phyloP scores from a whole-genome alignment of 2,329 filamentous ascomycete species.

The Mycocentrospora acerina region DNA sequence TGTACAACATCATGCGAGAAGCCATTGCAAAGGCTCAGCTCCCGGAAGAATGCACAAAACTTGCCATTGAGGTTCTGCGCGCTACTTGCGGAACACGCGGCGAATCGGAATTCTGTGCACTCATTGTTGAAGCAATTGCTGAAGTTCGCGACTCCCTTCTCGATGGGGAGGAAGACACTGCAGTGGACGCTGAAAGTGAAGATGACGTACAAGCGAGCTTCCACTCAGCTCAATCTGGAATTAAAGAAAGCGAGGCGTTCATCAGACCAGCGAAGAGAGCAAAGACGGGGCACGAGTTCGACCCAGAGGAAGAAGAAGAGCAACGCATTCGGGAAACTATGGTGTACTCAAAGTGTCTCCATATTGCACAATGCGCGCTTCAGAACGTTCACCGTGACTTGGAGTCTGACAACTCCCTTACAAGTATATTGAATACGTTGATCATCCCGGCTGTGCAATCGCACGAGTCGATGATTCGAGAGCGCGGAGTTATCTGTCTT shows the following conservation, averaged over 20 bases:
- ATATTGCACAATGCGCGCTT: conserved; percentile 97
- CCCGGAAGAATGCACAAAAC: conserved; percentile 88
- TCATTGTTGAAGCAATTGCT: conserved; percentile 89
- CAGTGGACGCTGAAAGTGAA: conserved; percentile 44
- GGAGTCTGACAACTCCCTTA: conserved; percentile 86
- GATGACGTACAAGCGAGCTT: conserved; percentile 81
- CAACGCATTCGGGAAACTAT: conserved; percentile 89
- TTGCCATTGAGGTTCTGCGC: conserved; percentile 78
- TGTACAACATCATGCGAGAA: conserved; percentile 88
- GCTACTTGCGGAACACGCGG: conserved; percentile 80
- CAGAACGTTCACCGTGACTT: conserved; percentile 87
- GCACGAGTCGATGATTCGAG: conserved; percentile 88
- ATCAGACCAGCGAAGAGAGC: conserved; percentile 35
- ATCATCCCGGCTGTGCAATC: conserved; percentile 93
- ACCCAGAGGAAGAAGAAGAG: conserved; percentile 57
- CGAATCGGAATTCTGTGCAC: conserved; percentile 79
- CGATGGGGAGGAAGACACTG: conserved; percentile 62
- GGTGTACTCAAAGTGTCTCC: conserved; percentile 97
- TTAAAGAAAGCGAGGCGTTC: conserved; percentile 63
- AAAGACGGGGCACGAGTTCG: conserved; percentile 42
- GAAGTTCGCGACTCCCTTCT: conserved; percentile 95
- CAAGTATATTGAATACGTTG: conserved; percentile 96
- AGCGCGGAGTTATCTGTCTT: conserved; percentile 84
- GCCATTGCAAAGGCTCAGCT: conserved; percentile 82
- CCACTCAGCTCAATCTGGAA: conserved; percentile 85